Conservation (phyloP, 1,284 basidiomycete genomes). For the Farysia itapuensis region DNA sequence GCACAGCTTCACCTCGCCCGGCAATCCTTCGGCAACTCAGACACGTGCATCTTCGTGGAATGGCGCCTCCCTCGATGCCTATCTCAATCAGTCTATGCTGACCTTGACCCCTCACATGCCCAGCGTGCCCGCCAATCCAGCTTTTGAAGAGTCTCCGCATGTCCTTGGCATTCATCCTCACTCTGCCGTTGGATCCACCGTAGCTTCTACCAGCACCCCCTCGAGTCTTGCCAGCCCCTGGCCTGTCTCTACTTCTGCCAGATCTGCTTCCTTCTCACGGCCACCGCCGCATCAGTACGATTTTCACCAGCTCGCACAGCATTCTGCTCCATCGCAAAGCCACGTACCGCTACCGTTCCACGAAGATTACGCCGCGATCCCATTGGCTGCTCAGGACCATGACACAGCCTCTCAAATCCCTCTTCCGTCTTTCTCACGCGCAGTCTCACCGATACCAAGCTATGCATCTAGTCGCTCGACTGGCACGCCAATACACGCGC, state of each 20-base stretch:
- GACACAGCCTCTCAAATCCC: conserved; percentile 13
- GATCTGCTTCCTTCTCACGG: too few species aligned
- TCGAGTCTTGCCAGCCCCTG: too few species aligned
- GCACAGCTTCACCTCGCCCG: conserved; percentile 7
- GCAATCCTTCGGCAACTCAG: conserved; percentile 2
- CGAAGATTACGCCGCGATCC: too few species aligned
- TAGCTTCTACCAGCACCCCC: too few species aligned
- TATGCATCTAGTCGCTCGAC: neutral
- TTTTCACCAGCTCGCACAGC: too few species aligned
- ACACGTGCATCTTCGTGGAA: conserved; percentile 25
- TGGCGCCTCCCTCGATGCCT: conserved; percentile 22
- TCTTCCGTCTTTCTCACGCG: conserved; percentile 24
- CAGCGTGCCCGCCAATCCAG: conserved; percentile 11
- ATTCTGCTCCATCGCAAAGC: too few species aligned
- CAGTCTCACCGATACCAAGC: conserved; percentile 11
- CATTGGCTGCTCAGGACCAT: too few species aligned
- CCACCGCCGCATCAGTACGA: too few species aligned
- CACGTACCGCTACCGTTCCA: too few species aligned
- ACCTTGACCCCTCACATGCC: conserved; percentile 24
- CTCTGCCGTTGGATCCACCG: too few species aligned
- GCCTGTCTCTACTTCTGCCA: too few species aligned
- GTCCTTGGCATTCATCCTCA: conserved; percentile 9
- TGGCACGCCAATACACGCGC: too few species aligned
- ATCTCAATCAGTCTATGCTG: conserved; percentile 26
- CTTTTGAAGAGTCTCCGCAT: conserved; percentile 23